Conservation (phyloP, 805 yeast genomes). For the Lipomyces orientalis region DNA sequence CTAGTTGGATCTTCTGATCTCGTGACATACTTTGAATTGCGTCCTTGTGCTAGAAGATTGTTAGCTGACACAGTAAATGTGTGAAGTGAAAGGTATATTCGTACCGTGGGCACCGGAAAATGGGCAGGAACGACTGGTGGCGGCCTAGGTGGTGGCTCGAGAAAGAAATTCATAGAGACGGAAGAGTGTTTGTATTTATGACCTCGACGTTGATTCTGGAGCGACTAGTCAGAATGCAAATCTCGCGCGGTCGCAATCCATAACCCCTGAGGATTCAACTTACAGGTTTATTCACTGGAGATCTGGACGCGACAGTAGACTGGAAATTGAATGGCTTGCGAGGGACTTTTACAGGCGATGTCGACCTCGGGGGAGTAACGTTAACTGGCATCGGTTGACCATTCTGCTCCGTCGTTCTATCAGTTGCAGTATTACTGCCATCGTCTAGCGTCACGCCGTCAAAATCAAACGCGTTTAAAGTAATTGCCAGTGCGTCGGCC, state of each 20-base stretch:
- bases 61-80: not conserved
- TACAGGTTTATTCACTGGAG: conserved; percentile 36
- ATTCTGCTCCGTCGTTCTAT: conserved; percentile 4
- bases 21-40: conserved; percentile 62
- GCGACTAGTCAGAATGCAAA: not conserved
- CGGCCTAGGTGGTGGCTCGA: conserved; percentile 81
- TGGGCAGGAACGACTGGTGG: conserved; percentile 66
- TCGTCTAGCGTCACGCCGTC: conserved; percentile 11
- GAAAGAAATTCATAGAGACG: conserved; percentile 93
- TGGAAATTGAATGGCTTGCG: conserved; percentile 43
- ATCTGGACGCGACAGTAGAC: conserved; percentile 60
- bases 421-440: not conserved
- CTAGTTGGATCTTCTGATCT: conserved; percentile 62
- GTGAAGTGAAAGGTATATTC: not conserved
- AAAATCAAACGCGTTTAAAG: conserved; percentile 10
- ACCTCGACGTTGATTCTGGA: conserved; percentile 68
- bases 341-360: conserved; percentile 30
- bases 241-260: not conserved
- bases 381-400: not conserved
- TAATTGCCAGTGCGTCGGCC: conserved; percentile 10
- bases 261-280: conserved; percentile 1
- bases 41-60: conserved; percentile 53
- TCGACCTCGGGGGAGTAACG: conserved; percentile 16
- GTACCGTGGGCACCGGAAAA: conserved; percentile 72
- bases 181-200: conserved; percentile 96